These are phyloP conservation scores for Chlorophyllum brunneum DNA, from an alignment of 768 basidiomycete genomes.

Conservation along the genomic window DNA sequence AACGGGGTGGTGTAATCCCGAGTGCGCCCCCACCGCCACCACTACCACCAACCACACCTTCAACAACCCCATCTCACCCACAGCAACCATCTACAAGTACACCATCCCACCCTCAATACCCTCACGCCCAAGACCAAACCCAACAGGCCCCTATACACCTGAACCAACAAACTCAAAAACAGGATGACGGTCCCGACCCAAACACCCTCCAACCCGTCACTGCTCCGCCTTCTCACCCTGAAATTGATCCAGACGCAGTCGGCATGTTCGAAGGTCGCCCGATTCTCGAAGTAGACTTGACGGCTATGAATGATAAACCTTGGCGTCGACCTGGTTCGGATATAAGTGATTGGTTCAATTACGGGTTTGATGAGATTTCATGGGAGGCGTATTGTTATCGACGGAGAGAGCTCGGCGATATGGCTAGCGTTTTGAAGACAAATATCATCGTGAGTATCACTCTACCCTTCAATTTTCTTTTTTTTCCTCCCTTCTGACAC, in stretches of 20 bases:
- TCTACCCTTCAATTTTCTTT: background rate
- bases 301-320: constrained; percentile 71
- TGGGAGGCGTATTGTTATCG: constrained; percentile 93
- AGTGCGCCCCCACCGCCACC: constrained; percentile 17
- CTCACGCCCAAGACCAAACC: constrained; percentile 10
- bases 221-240: constrained; percentile 79
- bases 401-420: constrained; percentile 74
- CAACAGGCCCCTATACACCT: constrained; percentile 13
- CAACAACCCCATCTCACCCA: background rate
- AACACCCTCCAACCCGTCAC: constrained; percentile 59
- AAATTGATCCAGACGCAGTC: constrained; percentile 62
- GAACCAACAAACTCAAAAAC: constrained; percentile 8
- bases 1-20: constrained; percentile 47
- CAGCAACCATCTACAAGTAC: constrained; percentile 7
- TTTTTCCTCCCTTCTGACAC: too few relatives aligned
- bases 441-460: constrained; percentile 68
- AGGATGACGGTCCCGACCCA: constrained; percentile 57
- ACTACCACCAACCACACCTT: constrained; percentile 14
- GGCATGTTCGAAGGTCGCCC: constrained; percentile 72
- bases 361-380: constrained; percentile 95
- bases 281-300: constrained; percentile 83
- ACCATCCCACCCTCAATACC: constrained; percentile 15
- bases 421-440: constrained; percentile 74
- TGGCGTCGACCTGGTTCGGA: constrained; percentile 93
- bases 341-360: constrained; percentile 98